Base-by-base conservation (phyloP, 768 basidiomycete species). In the Agrocybe pediades region DNA sequence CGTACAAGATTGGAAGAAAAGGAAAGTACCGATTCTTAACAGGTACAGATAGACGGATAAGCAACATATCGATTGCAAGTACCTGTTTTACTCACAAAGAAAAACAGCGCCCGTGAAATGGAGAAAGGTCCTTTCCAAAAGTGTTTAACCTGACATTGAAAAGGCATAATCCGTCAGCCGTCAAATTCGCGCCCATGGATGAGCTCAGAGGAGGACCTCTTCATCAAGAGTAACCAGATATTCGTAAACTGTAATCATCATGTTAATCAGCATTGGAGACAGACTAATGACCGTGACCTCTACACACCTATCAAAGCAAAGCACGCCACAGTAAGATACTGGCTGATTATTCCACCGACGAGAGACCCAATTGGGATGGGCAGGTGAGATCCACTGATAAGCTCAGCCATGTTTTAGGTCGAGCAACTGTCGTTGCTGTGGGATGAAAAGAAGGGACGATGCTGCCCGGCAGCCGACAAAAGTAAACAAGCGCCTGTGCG, bases 61-160 rank as follows among this genome's bases (percentile, higher is more conserved):
- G n/a, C 17, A 42, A 13, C 36, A 3, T 8, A 46, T n/a, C 17
- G 21, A 49, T 48, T 23, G 23, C 15, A 44, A 6, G 33, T 24
- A 24, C 26, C 16, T 20, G 13, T 9, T 11, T 7, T 9, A 48
- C 74, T 42, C 43, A 76, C 76, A 42, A 70, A 49, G 46, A 75
- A 65, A 46, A 75, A 78, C 9, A 78, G 57, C 19, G 65, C 56
- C 53, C 71, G 69, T 9, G 75, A 72, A 21, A 65, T 53, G 1
- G 67, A 66, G 68, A 70, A 74, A 47, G 62, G 48, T 9, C 73
- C 71, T 4, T 61, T 65, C 75, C 76, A 78, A 56, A 76, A 78
- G 47, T 74, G 68, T 43, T 69, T 62, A 9, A 71, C 62, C 76
- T 75, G 27, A 11, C n/a, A n/a, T n/a, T n/a, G n/a, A n/a, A 16